Conservation (phyloP, 1,284 basidiomycete species). For the Apiotrichum domesticum region DNA sequence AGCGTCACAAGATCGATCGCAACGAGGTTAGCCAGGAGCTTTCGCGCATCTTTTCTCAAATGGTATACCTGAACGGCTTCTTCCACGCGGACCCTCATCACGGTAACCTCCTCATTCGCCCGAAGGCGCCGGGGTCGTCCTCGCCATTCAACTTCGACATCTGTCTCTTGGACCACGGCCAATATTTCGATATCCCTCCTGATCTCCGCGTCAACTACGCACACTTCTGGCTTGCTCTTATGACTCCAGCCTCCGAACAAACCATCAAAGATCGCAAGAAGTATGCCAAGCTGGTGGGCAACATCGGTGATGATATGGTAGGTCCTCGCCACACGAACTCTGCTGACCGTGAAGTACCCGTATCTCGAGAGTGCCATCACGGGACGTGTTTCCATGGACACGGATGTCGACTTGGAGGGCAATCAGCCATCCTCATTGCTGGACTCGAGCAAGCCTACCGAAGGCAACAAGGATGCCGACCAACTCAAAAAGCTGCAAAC, state of each 20-base stretch:
- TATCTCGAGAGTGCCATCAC: conserved; percentile 81
- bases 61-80: conserved; percentile 89
- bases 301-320: conserved; percentile 78
- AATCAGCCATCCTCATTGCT: conserved; percentile 59
- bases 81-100: conserved; percentile 48
- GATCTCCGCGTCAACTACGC: conserved; percentile 60
- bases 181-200: conserved; percentile 79
- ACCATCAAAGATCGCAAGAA: conserved; percentile 64
- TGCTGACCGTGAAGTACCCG: conserved; percentile 27
- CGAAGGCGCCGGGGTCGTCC: conserved; percentile 56
- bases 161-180: conserved; percentile 78
- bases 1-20: conserved; percentile 78
- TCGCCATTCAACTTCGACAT: conserved; percentile 93
- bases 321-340: conserved; percentile 24
- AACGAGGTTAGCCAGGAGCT: conserved; percentile 89
- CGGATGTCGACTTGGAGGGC: conserved; percentile 8
- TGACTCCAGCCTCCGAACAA: conserved; percentile 61
- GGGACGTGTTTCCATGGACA: conserved; percentile 50
- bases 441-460: conserved; percentile 57
- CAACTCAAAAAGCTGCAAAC: conserved; percentile 56
- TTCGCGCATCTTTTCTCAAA: conserved; percentile 73
- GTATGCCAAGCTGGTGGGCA: conserved; percentile 82
- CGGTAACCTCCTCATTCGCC: conserved; percentile 87
- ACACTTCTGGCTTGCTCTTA: conserved; percentile 74
- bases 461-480: conserved; percentile 67